Evolutionary conservation across 345 rosid genomes (phyloP).

Genomic region (Eucalyptus caleyi): DNA sequence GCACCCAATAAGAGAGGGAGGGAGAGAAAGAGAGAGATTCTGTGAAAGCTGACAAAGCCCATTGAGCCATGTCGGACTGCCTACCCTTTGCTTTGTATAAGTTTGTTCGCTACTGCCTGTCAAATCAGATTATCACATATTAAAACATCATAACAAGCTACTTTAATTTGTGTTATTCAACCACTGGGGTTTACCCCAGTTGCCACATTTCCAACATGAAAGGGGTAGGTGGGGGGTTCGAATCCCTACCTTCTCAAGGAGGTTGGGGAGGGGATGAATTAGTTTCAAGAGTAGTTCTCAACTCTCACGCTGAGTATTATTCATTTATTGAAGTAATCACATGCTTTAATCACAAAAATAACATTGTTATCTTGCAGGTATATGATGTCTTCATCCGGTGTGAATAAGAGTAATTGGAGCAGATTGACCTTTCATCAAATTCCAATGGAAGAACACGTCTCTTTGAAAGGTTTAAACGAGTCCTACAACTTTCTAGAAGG

Average conservation of each 20-base stretch:
- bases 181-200: too few species aligned
- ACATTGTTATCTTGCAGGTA: too few species aligned
- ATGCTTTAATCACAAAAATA: too few species aligned
- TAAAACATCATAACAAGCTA: not conserved
- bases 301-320: not conserved
- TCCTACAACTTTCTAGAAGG: too few species aligned
- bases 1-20: not conserved
- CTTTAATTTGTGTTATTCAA: too few species aligned
- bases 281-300: fast-evolving
- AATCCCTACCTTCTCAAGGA: too few species aligned
- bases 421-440: not conserved
- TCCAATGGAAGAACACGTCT: too few species aligned
- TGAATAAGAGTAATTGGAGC: not conserved
- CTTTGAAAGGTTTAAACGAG: too few species aligned
- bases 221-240: fast-evolving
- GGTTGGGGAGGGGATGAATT: too few species aligned
- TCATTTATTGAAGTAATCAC: not conserved
- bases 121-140: not conserved
- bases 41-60: not conserved
- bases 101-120: not conserved
- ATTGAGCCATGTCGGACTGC: not conserved
- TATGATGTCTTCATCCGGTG: not conserved
- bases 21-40: not conserved
- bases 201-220: too few species aligned
- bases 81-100: not conserved